phyloP scores from a whole-genome alignment of 768 basidiomycete species.

The Tubosaeta sp. region DNA sequence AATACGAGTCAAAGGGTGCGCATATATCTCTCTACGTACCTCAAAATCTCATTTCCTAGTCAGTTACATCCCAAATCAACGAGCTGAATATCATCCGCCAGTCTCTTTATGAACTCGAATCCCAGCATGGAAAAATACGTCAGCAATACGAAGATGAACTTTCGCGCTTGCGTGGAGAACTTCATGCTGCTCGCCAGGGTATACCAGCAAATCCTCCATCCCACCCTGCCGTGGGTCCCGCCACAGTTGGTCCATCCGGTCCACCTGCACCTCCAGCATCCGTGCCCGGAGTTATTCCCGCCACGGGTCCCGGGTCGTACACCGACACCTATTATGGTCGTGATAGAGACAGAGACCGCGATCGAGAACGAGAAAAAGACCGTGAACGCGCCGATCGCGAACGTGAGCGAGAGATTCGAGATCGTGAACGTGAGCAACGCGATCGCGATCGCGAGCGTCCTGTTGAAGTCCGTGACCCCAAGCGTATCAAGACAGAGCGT shows the following conservation, averaged over 20 bases:
- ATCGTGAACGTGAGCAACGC: slow-evolving; percentile 34
- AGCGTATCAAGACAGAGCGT: slow-evolving; percentile 55
- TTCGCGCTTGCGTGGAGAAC: slow-evolving; percentile 61
- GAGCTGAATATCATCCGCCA: slow-evolving; percentile 89
- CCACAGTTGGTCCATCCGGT: slow-evolving; percentile 31
- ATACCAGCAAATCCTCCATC: slow-evolving; percentile 33
- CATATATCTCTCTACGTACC: neutral
- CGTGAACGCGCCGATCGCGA: slow-evolving; percentile 38
- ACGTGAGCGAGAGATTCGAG: slow-evolving; percentile 35
- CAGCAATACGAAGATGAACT: slow-evolving; percentile 87
- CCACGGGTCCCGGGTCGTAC: slow-evolving; percentile 30
- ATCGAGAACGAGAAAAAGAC: slow-evolving; percentile 40
- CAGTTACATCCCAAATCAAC: slow-evolving; percentile 79
- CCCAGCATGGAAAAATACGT: slow-evolving; percentile 80
- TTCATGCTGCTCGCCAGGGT: slow-evolving; percentile 48
- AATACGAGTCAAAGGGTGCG: slow-evolving; percentile 82
- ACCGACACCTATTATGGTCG: slow-evolving; percentile 37
- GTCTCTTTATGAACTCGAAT: slow-evolving; percentile 87
- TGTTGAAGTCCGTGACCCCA: slow-evolving; percentile 50
- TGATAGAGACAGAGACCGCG: slow-evolving; percentile 36
- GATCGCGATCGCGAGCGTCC: slow-evolving; percentile 47
- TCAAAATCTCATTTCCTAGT: slow-evolving; percentile 6
- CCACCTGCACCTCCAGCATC: slow-evolving; percentile 30
- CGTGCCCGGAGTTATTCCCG: slow-evolving; percentile 27
- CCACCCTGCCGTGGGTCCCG: slow-evolving; percentile 31